Base-by-base conservation (phyloP, 2,329 filamentous ascomycete genomes). In the Cytospora paraplurivora region DNA sequence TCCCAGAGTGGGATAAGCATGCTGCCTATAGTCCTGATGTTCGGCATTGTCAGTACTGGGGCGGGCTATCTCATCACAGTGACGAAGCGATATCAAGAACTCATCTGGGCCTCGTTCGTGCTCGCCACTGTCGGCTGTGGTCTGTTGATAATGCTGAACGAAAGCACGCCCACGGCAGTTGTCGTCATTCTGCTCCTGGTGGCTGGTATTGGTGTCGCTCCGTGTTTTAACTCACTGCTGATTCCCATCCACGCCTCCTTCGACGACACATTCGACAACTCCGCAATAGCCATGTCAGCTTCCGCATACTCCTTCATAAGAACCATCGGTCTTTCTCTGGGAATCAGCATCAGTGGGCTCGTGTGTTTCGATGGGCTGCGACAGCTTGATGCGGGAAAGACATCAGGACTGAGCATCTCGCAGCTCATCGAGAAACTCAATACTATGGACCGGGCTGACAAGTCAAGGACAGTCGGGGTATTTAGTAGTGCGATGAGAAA, bases 1-100 rank as follows among this genome's bases (percentile, higher is more conserved):
- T 68, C 71, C 1, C 56, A 74, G 62, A 75, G 74, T 41, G 74
- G 72, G 37, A 70, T 75, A 5, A 72, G 74, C 56, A 67, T 75
- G 68, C 63, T 75, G 53, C 72, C 73, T 71, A 33, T 21, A 69
- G 37, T 69, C 71, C 72, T 89, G n/a, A 81, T 86, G 0, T 87
- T 88, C 51, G 81, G 86, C 0, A 85, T 89, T 52, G 77, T 85
- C 1, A 63, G 62, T 19, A 63, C 62, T 0, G 62, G 56, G 4
- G 56, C 55, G 10, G 62, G 62, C 0, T 63, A 63, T 15, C 50
- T 63, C 35, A 63, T 63, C 34, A 63, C 62, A 7, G 38, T 32
- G 15, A 63, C 62, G 1, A 63, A 61, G 41, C 60, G 32, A 6
- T 63, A 60, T 12, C 60, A 44, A 27, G 32, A 54, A 27, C 44